Evolutionary conservation across 495 filamentous ascomycete species (phyloP).

Genomic region (Geopyxis carbonaria): DNA sequence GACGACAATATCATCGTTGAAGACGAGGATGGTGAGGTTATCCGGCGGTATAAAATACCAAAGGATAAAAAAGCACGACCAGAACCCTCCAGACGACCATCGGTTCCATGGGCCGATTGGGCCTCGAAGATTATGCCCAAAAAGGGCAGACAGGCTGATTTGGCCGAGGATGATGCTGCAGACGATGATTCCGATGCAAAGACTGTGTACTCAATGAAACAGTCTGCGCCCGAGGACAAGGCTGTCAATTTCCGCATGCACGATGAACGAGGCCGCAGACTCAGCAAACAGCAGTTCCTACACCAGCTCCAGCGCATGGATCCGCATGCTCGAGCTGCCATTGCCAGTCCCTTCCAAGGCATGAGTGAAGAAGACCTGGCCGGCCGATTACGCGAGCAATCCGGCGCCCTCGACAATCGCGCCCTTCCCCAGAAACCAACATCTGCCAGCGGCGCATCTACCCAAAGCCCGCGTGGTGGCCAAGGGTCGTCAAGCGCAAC

Average conservation of each 20-base stretch:
- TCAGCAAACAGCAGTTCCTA: constrained; percentile 90
- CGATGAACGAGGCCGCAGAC: constrained; percentile 47
- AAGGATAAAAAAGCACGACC: constrained; percentile 25
- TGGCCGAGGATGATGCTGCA: constrained; percentile 8
- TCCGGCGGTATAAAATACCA: constrained; percentile 70
- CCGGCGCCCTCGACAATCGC: background rate
- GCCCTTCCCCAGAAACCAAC: background rate
- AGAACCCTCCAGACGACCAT: constrained; percentile 15
- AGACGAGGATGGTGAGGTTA: constrained; percentile 90
- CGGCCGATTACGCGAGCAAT: background rate
- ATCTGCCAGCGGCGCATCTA: background rate
- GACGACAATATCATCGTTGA: constrained; percentile 76
- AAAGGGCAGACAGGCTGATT: constrained; percentile 9
- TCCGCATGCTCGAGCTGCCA: constrained; percentile 51
- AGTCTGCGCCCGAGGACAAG: constrained; percentile 25
- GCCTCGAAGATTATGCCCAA: constrained; percentile 3
- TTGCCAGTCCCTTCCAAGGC: constrained; percentile 36
- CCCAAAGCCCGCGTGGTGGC: background rate
- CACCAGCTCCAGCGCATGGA: constrained; percentile 65
- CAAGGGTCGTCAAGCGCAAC: background rate
- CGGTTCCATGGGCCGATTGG: constrained; percentile 13
- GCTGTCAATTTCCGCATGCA: constrained; percentile 76
- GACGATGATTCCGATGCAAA: constrained; percentile 27
- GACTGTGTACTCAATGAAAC: constrained; percentile 18
- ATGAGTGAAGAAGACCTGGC: background rate